These are phyloP conservation scores for Pseudomonodictys pantanalensis DNA, from an alignment of 495 filamentous ascomycete genomes.

Conservation along the genomic window DNA sequence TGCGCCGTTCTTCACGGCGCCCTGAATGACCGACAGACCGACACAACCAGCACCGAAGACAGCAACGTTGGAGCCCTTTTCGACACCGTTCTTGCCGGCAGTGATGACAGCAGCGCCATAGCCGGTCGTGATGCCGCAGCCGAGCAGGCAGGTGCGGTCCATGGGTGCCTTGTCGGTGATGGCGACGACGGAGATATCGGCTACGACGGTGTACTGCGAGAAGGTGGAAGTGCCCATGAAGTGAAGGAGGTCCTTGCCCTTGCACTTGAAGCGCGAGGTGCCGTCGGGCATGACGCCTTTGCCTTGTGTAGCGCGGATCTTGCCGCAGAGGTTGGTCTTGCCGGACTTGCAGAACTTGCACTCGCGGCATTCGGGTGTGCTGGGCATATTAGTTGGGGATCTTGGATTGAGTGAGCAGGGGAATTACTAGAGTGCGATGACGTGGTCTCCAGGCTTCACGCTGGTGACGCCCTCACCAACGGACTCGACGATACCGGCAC, in stretches of 20 bases:
- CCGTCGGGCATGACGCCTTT: slow-evolving; percentile 97
- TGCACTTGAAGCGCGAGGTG: slow-evolving; percentile 90
- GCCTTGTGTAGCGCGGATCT: slow-evolving; percentile 96
- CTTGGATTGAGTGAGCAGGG: neutral
- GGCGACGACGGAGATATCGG: slow-evolving; percentile 95
- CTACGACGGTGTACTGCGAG: slow-evolving; percentile 97
- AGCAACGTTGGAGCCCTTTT: slow-evolving; percentile 85
- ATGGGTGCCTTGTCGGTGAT: slow-evolving; percentile 89
- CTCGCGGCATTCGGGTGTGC: slow-evolving; percentile 92
- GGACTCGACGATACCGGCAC: slow-evolving; percentile 94
- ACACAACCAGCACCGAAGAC: slow-evolving; percentile 96
- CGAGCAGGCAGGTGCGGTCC: slow-evolving; percentile 92
- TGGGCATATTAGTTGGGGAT: slow-evolving; percentile 38
- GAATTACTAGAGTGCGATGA: slow-evolving; percentile 89
- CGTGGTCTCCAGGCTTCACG: slow-evolving; percentile 89
- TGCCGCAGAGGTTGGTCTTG: slow-evolving; percentile 99
- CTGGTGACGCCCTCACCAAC: slow-evolving; percentile 92
- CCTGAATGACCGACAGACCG: slow-evolving; percentile 90
- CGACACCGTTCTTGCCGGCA: slow-evolving; percentile 64
- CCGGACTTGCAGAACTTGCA: slow-evolving; percentile 99
- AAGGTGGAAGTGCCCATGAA: slow-evolving; percentile 99
- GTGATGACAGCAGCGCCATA: slow-evolving; percentile 95
- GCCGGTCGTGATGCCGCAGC: slow-evolving; percentile 97
- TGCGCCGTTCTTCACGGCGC: slow-evolving; percentile 83
- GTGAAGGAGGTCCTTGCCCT: slow-evolving; percentile 90